Evolutionary conservation across 2,329 filamentous ascomycete genomes (phyloP).

Genomic region (Leptoxyphium fumago): DNA sequence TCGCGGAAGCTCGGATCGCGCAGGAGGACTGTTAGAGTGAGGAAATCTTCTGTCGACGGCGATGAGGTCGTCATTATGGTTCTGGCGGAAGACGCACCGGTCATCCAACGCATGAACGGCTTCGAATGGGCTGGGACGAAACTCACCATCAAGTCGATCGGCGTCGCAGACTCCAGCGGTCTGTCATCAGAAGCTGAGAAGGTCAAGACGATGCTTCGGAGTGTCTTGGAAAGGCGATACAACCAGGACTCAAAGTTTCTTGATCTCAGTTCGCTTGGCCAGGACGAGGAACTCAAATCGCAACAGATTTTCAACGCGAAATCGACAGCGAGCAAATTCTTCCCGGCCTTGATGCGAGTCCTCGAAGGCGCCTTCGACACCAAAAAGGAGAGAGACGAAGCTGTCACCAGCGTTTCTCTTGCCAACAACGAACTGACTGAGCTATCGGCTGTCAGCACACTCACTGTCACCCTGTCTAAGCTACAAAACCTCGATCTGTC

Average conservation of each 20-base stretch:
- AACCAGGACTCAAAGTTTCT: constrained; percentile 57
- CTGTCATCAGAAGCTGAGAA: constrained; percentile 36
- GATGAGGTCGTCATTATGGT: constrained; percentile 24
- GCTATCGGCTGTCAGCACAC: constrained; percentile 54
- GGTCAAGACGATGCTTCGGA: constrained; percentile 46
- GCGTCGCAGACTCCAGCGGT: constrained; percentile 8
- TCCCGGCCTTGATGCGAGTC: constrained; percentile 79
- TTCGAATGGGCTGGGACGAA: constrained; percentile 26
- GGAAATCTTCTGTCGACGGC: constrained; percentile 22
- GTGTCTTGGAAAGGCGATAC: constrained; percentile 63
- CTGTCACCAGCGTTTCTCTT: constrained; percentile 69
- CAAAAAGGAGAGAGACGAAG: constrained; percentile 55
- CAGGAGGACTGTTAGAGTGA: constrained; percentile 21
- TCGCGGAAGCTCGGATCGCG: constrained; percentile 17
- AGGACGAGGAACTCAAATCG: constrained; percentile 54
- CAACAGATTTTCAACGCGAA: constrained; percentile 63
- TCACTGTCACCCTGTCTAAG: constrained; percentile 69
- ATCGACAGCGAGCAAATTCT: constrained; percentile 69
- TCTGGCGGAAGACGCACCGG: constrained; percentile 18
- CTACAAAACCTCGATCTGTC: constrained; percentile 82
- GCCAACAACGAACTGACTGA: constrained; percentile 65
- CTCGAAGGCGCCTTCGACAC: constrained; percentile 66
- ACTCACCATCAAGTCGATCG: constrained; percentile 21
- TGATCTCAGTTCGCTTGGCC: constrained; percentile 62
- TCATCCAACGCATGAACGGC: constrained; percentile 25